These are phyloP conservation scores for Knoxdaviesia proteae DNA, from an alignment of 2,329 filamentous ascomycete species.

Conservation along the genomic window DNA sequence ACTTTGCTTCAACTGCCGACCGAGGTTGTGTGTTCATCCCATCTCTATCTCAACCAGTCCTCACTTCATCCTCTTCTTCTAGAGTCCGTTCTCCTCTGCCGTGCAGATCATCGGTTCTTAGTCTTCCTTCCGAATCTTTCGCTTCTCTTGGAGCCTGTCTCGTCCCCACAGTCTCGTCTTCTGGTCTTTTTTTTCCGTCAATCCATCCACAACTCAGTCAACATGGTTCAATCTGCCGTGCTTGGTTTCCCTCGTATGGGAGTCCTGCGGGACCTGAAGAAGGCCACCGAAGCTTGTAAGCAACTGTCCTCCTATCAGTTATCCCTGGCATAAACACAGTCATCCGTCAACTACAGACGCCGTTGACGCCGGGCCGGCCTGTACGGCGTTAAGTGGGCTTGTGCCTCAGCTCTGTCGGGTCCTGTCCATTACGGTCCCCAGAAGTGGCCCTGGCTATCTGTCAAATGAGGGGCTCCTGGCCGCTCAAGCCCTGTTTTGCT, in stretches of 20 bases:
- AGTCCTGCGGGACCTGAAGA: conserved; percentile 97
- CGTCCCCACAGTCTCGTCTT: conserved; percentile 1
- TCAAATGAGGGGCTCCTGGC: no score
- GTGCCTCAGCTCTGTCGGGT: no score
- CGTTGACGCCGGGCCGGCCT: no score
- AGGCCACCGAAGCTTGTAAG: conserved; percentile 86
- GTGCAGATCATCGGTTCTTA: background rate
- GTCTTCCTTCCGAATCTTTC: conserved; percentile 2
- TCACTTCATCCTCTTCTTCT: background rate
- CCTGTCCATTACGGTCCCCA: no score
- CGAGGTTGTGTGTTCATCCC: no score
- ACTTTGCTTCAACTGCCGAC: background rate
- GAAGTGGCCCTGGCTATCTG: no score
- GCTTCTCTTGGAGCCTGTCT: conserved; percentile 1
- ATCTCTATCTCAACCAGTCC: no score
- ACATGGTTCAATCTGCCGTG: conserved; percentile 51
- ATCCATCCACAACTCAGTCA: conserved; percentile 14
- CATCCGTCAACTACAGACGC: no score
- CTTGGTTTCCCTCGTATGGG: conserved; percentile 99
- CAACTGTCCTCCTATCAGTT: conserved; percentile 7
- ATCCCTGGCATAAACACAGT: background rate
- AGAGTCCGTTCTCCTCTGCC: conserved; percentile 1
- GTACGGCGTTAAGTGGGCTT: no score
- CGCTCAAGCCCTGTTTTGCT: no score
- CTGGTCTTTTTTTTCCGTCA: background rate